Percentiles rank a stretch among this genome's conserved stretches.
phyloP scores from a whole-genome alignment of 1,284 basidiomycete genomes.

The Rhodotorula sp. region DNA sequence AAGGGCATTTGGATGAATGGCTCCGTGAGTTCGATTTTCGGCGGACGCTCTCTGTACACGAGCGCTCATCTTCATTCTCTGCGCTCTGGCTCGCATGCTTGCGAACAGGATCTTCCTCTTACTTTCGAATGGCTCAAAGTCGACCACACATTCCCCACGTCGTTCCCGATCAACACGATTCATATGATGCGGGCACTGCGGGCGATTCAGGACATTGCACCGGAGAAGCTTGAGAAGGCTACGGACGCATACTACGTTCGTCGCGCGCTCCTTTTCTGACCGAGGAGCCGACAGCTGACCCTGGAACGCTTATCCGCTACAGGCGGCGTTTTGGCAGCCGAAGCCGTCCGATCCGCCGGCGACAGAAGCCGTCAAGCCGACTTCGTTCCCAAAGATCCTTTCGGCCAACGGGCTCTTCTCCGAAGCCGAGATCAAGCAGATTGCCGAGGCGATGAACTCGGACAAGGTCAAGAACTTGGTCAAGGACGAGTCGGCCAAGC shows the following conservation, averaged over 20 bases:
- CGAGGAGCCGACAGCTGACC: too few relatives aligned
- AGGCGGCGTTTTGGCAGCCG: conserved; percentile 30
- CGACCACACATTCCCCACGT: conserved; percentile 19
- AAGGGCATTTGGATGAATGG: conserved; percentile 34
- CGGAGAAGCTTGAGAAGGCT: conserved; percentile 15
- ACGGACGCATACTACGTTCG: conserved; percentile 28
- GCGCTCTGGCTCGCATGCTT: too few relatives aligned
- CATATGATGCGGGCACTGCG: conserved; percentile 25
- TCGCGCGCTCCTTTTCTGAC: too few relatives aligned
- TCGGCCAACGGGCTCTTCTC: conserved; percentile 6
- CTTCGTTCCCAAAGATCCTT: conserved; percentile 9
- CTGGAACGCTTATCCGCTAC: too few relatives aligned
- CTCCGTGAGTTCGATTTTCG: conserved; percentile 8
- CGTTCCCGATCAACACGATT: conserved; percentile 38
- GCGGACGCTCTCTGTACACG: neutral
- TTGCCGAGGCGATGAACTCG: conserved; percentile 12
- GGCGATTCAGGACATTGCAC: conserved; percentile 14
- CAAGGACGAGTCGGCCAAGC: conserved; percentile 20
- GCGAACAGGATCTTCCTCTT: conserved; percentile 9
- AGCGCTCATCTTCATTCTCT: neutral
- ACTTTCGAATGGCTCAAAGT: neutral
- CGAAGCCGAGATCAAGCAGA: conserved; percentile 20
- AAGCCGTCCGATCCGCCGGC: conserved; percentile 2
- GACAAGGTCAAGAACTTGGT: conserved; percentile 30
- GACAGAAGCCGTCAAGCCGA: conserved; percentile 16